A percentile compares a stretch with the other conserved stretches of the same genome.
phyloP scores from a whole-genome alignment of 192 early-diverging fungal genomes.

The Phlyctochytrium arcticum region DNA sequence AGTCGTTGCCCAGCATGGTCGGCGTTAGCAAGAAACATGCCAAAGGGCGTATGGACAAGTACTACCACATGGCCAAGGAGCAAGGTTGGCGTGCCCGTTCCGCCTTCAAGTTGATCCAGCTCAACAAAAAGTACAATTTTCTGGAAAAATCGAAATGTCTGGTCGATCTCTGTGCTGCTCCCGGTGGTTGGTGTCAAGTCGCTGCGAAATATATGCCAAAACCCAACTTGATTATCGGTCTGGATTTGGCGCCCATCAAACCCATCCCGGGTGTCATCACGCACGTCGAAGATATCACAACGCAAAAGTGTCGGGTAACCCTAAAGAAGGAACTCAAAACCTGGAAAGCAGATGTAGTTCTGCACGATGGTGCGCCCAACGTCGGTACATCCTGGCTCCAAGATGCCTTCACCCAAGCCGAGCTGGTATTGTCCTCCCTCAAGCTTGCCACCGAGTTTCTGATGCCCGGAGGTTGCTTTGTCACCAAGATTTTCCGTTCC shows the following conservation, averaged over 20 bases:
- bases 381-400: constrained; percentile 94
- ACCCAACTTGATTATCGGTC: constrained; percentile 86
- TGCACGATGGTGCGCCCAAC: constrained; percentile 99
- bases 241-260: constrained; percentile 95
- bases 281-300: constrained; percentile 94
- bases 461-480: constrained; percentile 86
- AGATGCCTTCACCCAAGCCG: constrained; percentile 94
- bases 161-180: constrained; percentile 98
- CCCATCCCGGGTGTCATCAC: constrained; percentile 94
- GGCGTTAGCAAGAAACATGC: constrained; percentile 54
- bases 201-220: constrained; percentile 98
- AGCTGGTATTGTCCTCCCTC: constrained; percentile 85
- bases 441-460: constrained; percentile 94
- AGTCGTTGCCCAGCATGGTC: not conserved
- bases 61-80: constrained; percentile 99
- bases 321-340: constrained; percentile 89
- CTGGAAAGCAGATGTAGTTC: constrained; percentile 98
- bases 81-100: constrained; percentile 98
- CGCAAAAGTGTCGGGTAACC: constrained; percentile 83
- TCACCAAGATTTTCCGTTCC: constrained; percentile 98
- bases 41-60: constrained; percentile 98
- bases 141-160: constrained; percentile 80
- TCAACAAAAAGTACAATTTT: constrained; percentile 99
- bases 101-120: constrained; percentile 98
- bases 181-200: constrained; percentile 98